These are phyloP conservation scores for Talaromyces sp. DNA, from an alignment of 2,329 filamentous ascomycete genomes.

Conservation along the genomic window DNA sequence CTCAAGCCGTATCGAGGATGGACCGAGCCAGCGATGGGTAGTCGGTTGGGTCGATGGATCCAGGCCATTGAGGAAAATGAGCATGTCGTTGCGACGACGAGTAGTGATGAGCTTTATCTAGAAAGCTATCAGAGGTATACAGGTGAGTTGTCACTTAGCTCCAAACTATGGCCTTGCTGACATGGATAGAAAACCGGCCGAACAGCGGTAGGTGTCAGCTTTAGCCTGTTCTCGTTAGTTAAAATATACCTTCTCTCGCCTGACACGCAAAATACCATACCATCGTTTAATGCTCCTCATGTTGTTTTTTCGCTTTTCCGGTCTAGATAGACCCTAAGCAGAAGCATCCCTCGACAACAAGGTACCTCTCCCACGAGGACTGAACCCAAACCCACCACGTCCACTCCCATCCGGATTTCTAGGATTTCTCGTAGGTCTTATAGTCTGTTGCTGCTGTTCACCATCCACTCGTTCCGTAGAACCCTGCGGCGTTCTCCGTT, in stretches of 20 bases:
- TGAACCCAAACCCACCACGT: slow-evolving; percentile 75
- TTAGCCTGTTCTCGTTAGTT: slow-evolving; percentile 28
- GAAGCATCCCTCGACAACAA: slow-evolving; percentile 3
- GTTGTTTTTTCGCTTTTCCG: not conserved
- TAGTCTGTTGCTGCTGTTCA: slow-evolving; percentile 28
- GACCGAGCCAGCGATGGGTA: slow-evolving; percentile 62
- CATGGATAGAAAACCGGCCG: slow-evolving; percentile 56
- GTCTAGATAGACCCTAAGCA: not conserved
- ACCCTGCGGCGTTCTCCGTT: slow-evolving; percentile 38
- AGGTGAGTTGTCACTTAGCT: slow-evolving; percentile 43
- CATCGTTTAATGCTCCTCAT: not conserved
- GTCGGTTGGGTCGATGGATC: slow-evolving; percentile 68
- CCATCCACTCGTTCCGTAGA: slow-evolving; percentile 41
- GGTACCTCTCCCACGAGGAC: slow-evolving; percentile 55
- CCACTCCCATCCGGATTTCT: slow-evolving; percentile 75
- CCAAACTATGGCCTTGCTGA: not conserved
- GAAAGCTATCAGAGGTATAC: slow-evolving; percentile 66
- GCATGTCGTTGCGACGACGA: slow-evolving; percentile 66
- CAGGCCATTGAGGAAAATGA: slow-evolving; percentile 65
- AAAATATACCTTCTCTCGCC: not conserved
- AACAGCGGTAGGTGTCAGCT: slow-evolving; percentile 56
- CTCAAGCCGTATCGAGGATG: slow-evolving; percentile 65
- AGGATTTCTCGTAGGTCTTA: slow-evolving; percentile 65
- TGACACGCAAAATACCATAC: not conserved
- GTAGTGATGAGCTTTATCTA: slow-evolving; percentile 63